A percentile compares a stretch with the other conserved stretches of the same genome.
Conservation (phyloP, 352 stramenopile genomes). For the Pythium aquatile region DNA sequence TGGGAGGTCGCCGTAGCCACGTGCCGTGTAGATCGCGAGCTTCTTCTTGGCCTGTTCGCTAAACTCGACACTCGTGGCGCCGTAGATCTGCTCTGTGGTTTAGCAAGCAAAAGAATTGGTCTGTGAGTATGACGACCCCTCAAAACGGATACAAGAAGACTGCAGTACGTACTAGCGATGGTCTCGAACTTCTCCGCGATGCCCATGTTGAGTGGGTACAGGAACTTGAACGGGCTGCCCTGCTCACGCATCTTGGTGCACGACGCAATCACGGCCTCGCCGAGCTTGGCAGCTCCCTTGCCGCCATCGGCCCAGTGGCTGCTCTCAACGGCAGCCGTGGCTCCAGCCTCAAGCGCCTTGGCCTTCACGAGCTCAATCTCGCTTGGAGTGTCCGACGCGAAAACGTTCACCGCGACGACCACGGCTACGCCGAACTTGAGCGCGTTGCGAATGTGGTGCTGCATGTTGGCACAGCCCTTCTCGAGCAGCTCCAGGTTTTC, state of each 20-base stretch:
- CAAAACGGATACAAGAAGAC: background rate
- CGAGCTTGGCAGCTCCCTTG: slow-evolving; percentile 92
- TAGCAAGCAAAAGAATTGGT: slow-evolving; percentile 4
- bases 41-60: slow-evolving; percentile 93
- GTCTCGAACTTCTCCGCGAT: slow-evolving; percentile 96
- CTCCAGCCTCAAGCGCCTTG: slow-evolving; percentile 90
- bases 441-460: slow-evolving; percentile 96
- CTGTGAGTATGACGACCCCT: background rate
- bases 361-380: slow-evolving; percentile 95
- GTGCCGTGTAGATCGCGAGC: slow-evolving; percentile 89
- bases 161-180: slow-evolving; percentile 92
- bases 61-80: slow-evolving; percentile 94
- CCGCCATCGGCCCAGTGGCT: slow-evolving; percentile 75
- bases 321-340: slow-evolving; percentile 95
- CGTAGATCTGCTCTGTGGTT: slow-evolving; percentile 94
- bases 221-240: slow-evolving; percentile 90
- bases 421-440: slow-evolving; percentile 93
- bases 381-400: slow-evolving; percentile 57
- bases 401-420: slow-evolving; percentile 94
- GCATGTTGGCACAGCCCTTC: slow-evolving; percentile 92
- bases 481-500: slow-evolving; percentile 96
- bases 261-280: slow-evolving; percentile 89
- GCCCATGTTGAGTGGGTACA: slow-evolving; percentile 92
- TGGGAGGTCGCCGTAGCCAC: slow-evolving; percentile 70
- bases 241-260: slow-evolving; percentile 80